These are phyloP conservation scores for Takakia lepidozioides DNA, from an alignment of 225 moss, liverwort and hornwort species.

Conservation along the genomic window DNA sequence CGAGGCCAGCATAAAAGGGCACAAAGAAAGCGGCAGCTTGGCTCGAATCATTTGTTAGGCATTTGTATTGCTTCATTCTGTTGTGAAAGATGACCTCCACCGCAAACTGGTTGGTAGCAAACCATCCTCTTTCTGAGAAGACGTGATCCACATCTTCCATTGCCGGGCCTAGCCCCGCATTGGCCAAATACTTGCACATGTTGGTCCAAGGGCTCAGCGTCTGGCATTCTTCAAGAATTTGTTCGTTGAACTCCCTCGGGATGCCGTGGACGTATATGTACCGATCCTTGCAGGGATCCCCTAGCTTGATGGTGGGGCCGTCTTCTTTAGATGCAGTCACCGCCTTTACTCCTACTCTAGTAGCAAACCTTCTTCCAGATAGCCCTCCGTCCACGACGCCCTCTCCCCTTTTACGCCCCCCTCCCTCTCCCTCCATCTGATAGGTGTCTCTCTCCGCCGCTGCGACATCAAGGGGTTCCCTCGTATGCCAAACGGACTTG, in stretches of 20 bases:
- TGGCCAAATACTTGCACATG: constrained; percentile 42
- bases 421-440: background rate
- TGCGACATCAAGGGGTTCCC: background rate
- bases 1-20: constrained; percentile 74
- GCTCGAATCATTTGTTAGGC: constrained; percentile 38
- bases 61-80: constrained; percentile 46
- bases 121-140: constrained; percentile 60
- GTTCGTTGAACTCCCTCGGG: constrained; percentile 43
- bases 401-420: background rate
- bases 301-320: no score
- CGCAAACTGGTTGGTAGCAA: constrained; percentile 63
- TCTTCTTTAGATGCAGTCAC: no score
- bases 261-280: constrained; percentile 60
- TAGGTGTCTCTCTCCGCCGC: background rate
- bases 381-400: background rate
- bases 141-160: constrained; percentile 41
- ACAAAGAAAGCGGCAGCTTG: constrained; percentile 51
- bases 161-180: constrained; percentile 52
- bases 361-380: no score
- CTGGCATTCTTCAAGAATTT: constrained; percentile 35
- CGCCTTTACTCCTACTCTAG: background rate
- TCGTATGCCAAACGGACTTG: background rate
- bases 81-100: constrained; percentile 70
- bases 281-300: constrained; percentile 37
- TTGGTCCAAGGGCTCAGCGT: constrained; percentile 30